Evolutionary conservation across 2,329 filamentous ascomycete genomes (phyloP), one percentile per base, ranked within the genome.

Genomic region (Hymenoscyphus fructigenus): DNA sequence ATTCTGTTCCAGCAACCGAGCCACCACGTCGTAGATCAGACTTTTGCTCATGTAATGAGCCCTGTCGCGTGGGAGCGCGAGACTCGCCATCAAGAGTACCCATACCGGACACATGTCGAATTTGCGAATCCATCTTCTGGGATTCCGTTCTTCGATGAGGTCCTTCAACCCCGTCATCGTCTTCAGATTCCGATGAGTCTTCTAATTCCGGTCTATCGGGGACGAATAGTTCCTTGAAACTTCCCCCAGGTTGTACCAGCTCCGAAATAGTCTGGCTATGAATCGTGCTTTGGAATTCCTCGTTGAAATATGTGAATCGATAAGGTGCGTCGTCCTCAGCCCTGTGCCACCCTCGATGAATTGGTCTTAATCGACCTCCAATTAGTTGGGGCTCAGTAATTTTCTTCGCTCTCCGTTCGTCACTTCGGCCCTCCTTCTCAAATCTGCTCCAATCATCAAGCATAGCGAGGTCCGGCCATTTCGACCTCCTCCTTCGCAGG

Each of bases 251-350:
- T 70, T 97, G 93, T 9, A 96, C 85, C 23, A 99, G 84, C 76
- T 97, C 95, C 2, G 93, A 96, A 64, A 99, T 97, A 0, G 91
- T 95, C 77, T 96, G 92, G 66, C 93, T 95, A 77, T 99, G 95
- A 67, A 99, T 96, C 0, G 95, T 99, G 76, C 91, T 96, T 73
- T 92, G 90, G 63, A 98, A 92, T 68, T 97, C 92, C 75, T 98
- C 95, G 77, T 98, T 98, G 83, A 99, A 99, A 77, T 99, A 99
- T 0, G 95, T 98, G 76, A 97, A 99, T 29, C 95, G 87, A 76
- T 96, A 98, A 0, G 95, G 95, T 0, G 90, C 88, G 69, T 97
- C 94, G 66, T 97, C 93, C 68, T 95, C 91, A 61, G 91, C 88
- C 47, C 90, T 86, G 76, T 92, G 94, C 94, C 94, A 99, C 15